Conservation (phyloP, 176 grass and related monocot species). For the Poa pratensis region DNA sequence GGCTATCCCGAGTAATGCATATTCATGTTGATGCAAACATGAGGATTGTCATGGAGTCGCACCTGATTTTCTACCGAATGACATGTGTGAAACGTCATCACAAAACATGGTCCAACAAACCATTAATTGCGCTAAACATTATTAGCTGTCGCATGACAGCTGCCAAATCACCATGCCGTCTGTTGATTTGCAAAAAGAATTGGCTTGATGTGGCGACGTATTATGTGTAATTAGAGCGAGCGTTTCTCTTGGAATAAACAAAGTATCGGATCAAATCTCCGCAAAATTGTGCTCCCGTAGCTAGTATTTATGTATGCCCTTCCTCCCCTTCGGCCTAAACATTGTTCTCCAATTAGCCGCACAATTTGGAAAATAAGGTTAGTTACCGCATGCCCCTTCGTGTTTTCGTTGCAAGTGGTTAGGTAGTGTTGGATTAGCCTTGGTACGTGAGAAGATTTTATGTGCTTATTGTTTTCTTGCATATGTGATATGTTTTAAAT, state of each 20-base stretch:
- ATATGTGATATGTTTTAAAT: neutral
- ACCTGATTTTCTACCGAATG: neutral
- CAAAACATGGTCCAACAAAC: neutral
- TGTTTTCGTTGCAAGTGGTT: neutral
- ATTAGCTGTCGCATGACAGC: neutral
- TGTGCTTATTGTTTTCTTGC: neutral
- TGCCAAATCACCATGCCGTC: neutral
- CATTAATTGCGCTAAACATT: neutral
- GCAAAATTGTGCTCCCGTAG: neutral
- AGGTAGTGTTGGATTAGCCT: neutral
- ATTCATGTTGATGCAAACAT: neutral
- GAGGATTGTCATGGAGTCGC: neutral
- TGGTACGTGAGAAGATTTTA: neutral
- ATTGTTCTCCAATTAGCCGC: neutral
- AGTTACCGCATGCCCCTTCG: neutral
- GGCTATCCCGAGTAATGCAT: neutral
- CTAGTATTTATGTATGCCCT: neutral
- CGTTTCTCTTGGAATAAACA: neutral
- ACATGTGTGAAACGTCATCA: neutral
- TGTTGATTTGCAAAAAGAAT: neutral
- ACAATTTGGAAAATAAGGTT: neutral
- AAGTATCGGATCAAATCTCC: neutral
- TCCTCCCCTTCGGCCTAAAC: neutral
- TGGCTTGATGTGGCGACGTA: neutral
- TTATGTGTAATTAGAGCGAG: neutral